These are phyloP conservation scores for Tolypocladium amazonense DNA, from an alignment of 2,329 filamentous ascomycete genomes.

Conservation along the genomic window DNA sequence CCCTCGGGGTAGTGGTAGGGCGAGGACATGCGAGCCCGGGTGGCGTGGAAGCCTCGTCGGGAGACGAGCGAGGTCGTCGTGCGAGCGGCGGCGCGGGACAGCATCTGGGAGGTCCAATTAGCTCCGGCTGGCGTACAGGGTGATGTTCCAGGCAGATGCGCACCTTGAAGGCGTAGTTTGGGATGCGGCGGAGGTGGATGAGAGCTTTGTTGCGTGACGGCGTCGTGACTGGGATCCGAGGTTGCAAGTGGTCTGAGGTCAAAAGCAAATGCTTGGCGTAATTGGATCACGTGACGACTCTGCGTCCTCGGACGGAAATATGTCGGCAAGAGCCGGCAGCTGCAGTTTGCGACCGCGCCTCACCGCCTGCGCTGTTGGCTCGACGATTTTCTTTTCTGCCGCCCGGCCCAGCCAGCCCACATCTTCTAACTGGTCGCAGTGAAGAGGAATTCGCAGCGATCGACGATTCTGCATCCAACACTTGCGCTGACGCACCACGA, in stretches of 20 bases:
- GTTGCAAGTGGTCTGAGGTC: conserved; percentile 20
- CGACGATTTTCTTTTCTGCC: conserved; percentile 16
- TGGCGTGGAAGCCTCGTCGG: conserved; percentile 91
- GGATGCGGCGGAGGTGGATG: conserved; percentile 13
- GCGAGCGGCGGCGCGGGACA: conserved; percentile 59
- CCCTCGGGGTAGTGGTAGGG: conserved; percentile 99
- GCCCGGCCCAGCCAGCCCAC: conserved; percentile 10
- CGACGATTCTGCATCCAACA: conserved; percentile 8
- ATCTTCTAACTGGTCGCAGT: conserved; percentile 3
- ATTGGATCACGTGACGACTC: conserved; percentile 7
- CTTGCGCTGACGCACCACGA: conserved; percentile 1
- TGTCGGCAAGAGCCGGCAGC: background rate
- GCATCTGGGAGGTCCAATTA: conserved; percentile 57
- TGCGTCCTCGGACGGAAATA: background rate
- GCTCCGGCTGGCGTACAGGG: conserved; percentile 7
- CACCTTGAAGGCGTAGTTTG: conserved; percentile 5
- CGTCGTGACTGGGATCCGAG: conserved; percentile 16
- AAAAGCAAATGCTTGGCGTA: conserved; percentile 15
- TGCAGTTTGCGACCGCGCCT: background rate
- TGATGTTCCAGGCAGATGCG: conserved; percentile 6
- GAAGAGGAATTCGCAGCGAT: conserved; percentile 1
- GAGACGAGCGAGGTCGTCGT: conserved; percentile 59
- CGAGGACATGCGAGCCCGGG: conserved; percentile 72
- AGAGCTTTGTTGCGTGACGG: conserved; percentile 14
- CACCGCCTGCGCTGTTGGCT: conserved; percentile 13